These are phyloP conservation scores for Monosporascus sp. DNA, from an alignment of 2,329 filamentous ascomycete genomes.

Conservation along the genomic window DNA sequence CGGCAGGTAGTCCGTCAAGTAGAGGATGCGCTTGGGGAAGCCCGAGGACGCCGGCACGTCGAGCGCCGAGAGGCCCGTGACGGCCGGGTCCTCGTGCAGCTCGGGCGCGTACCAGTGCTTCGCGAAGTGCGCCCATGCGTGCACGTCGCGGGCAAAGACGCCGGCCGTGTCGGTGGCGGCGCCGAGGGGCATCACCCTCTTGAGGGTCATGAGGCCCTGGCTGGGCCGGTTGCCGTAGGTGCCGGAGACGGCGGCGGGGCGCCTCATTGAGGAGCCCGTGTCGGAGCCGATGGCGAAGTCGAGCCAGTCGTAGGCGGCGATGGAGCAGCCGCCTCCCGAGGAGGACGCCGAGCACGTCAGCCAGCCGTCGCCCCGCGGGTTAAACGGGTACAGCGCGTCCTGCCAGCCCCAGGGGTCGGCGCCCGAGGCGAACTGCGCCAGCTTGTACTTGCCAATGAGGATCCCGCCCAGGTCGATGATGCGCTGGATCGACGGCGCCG, in stretches of 20 bases:
- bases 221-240: constrained; percentile 24
- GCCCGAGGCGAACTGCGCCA: constrained; percentile 29
- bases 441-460: constrained; percentile 30
- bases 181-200: constrained; percentile 18
- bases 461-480: constrained; percentile 29
- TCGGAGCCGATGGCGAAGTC: constrained; percentile 33
- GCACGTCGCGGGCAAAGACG: constrained; percentile 19
- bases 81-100: constrained; percentile 27
- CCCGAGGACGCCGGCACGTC: constrained; percentile 26
- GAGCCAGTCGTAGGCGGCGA: constrained; percentile 35
- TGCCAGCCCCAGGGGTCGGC: constrained; percentile 17
- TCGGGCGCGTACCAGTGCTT: constrained; percentile 33
- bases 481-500: constrained; percentile 26
- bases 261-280: constrained; percentile 22
- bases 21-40: constrained; percentile 34
- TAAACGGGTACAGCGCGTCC: constrained; percentile 27
- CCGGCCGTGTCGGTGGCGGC: constrained; percentile 23
- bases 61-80: constrained; percentile 32
- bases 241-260: constrained; percentile 22
- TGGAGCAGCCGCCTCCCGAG: constrained; percentile 24
- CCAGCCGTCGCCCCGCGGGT: constrained; percentile 32
- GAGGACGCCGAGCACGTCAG: constrained; percentile 27
- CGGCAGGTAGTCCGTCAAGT: constrained; percentile 35
- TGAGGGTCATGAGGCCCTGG: constrained; percentile 19
- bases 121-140: constrained; percentile 28